phyloP scores from a whole-genome alignment of 2,329 filamentous ascomycete genomes.

The Colletotrichum horii region DNA sequence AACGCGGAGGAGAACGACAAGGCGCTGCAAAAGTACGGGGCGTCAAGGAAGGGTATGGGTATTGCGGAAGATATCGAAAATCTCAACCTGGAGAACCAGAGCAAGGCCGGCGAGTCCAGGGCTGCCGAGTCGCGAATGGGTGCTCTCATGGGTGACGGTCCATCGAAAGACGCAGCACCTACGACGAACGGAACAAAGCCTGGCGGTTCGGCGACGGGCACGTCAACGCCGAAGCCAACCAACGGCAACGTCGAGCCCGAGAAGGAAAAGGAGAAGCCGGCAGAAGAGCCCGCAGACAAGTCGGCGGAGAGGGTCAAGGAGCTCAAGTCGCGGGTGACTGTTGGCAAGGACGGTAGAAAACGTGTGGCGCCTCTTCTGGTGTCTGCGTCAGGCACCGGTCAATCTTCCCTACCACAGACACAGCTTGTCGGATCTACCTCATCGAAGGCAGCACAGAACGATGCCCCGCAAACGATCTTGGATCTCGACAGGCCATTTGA shows the following conservation, averaged over 20 bases:
- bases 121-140: slow-evolving; percentile 96
- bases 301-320: slow-evolving; percentile 58
- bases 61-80: slow-evolving; percentile 93
- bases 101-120: slow-evolving; percentile 87
- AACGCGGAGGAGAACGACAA: slow-evolving; percentile 89
- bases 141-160: slow-evolving; percentile 90
- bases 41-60: slow-evolving; percentile 83
- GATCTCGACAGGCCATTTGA: slow-evolving; percentile 95
- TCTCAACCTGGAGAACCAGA: slow-evolving; percentile 84
- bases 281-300: slow-evolving; percentile 58
- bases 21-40: slow-evolving; percentile 90
- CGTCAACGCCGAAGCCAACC: slow-evolving; percentile 41
- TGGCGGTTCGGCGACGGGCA: slow-evolving; percentile 31
- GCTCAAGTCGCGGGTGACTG: slow-evolving; percentile 89
- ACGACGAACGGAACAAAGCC: slow-evolving; percentile 59
- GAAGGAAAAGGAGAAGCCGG: slow-evolving; percentile 37
- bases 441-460: slow-evolving; percentile 65
- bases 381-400: slow-evolving; percentile 84
- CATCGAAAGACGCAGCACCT: slow-evolving; percentile 53
- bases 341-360: slow-evolving; percentile 97
- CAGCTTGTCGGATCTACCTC: slow-evolving; percentile 81
- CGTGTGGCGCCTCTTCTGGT: slow-evolving; percentile 90
- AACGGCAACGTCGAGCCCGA: slow-evolving; percentile 42
- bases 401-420: slow-evolving; percentile 87
- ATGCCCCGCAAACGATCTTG: slow-evolving; percentile 80